These are phyloP conservation scores for Beauveria bassiana DNA, from an alignment of 2,329 filamentous ascomycete species.

Conservation along the genomic window DNA sequence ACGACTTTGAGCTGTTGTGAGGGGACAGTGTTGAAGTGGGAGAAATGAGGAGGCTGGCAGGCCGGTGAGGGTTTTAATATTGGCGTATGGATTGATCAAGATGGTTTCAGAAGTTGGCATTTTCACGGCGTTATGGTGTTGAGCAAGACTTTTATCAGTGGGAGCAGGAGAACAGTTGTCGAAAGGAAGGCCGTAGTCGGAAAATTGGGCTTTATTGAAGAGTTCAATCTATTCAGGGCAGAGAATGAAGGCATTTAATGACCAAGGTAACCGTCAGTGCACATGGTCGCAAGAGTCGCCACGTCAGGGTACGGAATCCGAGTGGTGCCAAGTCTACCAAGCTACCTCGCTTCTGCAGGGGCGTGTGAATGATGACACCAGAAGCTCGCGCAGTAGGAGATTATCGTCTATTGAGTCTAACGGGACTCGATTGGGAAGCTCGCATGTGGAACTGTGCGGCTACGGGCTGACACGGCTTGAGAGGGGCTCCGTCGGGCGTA, in stretches of 20 bases:
- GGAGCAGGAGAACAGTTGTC: not conserved
- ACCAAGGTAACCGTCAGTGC: not conserved
- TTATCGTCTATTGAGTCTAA: not conserved
- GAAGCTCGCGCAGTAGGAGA: not conserved
- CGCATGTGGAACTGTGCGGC: not conserved
- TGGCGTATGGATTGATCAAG: not conserved
- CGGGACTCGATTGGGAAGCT: not conserved
- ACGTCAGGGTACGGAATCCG: not conserved
- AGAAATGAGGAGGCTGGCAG: too few relatives aligned
- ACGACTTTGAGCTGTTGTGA: constrained; percentile 88
- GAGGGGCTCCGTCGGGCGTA: not conserved
- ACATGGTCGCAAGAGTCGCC: not conserved
- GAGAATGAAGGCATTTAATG: not conserved
- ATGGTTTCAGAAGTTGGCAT: not conserved
- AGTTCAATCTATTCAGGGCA: not conserved
- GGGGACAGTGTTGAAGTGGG: too few relatives aligned
- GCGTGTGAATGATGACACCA: not conserved
- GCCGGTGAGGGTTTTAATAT: not conserved
- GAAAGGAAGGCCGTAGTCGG: not conserved
- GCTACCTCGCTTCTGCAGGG: not conserved
- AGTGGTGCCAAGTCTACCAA: not conserved
- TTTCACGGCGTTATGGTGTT: constrained; percentile 5
- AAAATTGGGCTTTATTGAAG: not conserved
- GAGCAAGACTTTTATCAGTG: not conserved
- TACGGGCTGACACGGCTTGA: not conserved